phyloP scores from a whole-genome alignment of 495 filamentous ascomycete genomes.

The Penicillium daleae region DNA sequence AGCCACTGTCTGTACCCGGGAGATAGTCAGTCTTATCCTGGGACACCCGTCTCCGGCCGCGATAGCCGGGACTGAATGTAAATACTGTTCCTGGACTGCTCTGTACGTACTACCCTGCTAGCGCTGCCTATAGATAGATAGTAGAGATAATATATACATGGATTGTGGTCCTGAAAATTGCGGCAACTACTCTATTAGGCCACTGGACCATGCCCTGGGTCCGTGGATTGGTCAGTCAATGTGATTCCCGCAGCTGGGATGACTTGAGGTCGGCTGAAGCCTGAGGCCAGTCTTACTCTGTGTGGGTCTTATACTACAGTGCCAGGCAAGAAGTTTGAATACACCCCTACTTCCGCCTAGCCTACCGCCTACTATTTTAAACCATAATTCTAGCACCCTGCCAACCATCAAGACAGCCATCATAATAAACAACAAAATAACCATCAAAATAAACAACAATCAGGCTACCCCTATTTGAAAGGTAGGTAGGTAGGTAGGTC shows the following conservation, averaged over 20 bases:
- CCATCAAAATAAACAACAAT: no score
- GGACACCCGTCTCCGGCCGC: conserved; percentile 1
- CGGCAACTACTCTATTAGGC: not conserved
- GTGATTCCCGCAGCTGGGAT: not conserved
- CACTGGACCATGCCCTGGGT: no score
- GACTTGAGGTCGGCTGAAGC: not conserved
- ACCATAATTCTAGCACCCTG: no score
- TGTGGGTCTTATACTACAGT: not conserved
- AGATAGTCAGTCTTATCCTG: not conserved
- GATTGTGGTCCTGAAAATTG: no score
- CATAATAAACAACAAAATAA: no score
- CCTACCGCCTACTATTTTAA: no score
- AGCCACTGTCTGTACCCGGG: not conserved
- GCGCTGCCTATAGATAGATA: not conserved
- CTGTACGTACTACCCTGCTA: not conserved
- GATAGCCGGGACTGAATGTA: not conserved
- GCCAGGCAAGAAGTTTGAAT: no score
- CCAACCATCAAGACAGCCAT: no score
- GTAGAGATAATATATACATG: no score
- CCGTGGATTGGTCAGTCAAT: not conserved
- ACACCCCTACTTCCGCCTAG: no score
- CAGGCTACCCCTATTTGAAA: no score
- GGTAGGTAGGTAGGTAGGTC: no score
- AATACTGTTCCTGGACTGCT: not conserved
- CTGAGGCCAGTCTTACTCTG: not conserved